Evolutionary conservation across 1,284 basidiomycete species (phyloP).

Genomic region (Cystobasidiaceae sp.): DNA sequence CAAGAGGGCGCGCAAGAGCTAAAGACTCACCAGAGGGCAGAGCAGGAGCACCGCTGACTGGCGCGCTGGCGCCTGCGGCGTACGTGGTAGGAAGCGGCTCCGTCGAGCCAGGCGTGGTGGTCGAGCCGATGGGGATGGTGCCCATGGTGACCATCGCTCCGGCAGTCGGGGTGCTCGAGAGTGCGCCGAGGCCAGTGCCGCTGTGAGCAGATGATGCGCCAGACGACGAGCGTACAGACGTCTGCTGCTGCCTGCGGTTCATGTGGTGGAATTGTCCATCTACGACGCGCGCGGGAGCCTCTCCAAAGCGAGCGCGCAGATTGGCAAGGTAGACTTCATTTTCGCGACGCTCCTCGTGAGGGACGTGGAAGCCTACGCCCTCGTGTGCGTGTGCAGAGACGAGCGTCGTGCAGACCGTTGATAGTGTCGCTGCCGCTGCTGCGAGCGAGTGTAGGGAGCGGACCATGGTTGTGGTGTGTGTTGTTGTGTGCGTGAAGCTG

Average conservation of each 20-base stretch:
- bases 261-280: not conserved
- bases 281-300: slow-evolving; percentile 16
- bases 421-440: slow-evolving; percentile 1
- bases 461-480: not conserved
- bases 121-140: slow-evolving; percentile 34
- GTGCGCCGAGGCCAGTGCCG: not conserved
- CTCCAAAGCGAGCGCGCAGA: slow-evolving; percentile 8
- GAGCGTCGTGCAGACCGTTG: not conserved
- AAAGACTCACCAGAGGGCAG: slow-evolving; percentile 58
- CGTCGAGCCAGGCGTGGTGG: slow-evolving; percentile 35
- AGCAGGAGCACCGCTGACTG: slow-evolving; percentile 59
- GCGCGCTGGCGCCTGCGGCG: slow-evolving; percentile 57
- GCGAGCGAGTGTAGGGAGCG: not conserved
- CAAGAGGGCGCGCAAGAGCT: not conserved
- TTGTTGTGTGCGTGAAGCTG: not conserved
- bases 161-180: not conserved
- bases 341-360: slow-evolving; percentile 7
- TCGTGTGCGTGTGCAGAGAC: slow-evolving; percentile 13
- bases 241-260: slow-evolving; percentile 18
- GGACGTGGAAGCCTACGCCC: slow-evolving; percentile 23
- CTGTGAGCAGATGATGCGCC: not conserved
- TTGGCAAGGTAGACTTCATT: slow-evolving; percentile 27
- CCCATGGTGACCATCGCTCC: slow-evolving; percentile 8
- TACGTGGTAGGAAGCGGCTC: slow-evolving; percentile 51
- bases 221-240: not conserved